Evolutionary conservation across 305 asterid genomes (phyloP), one percentile per base, ranked within the genome.

Genomic region (Fraxinus greggii): DNA sequence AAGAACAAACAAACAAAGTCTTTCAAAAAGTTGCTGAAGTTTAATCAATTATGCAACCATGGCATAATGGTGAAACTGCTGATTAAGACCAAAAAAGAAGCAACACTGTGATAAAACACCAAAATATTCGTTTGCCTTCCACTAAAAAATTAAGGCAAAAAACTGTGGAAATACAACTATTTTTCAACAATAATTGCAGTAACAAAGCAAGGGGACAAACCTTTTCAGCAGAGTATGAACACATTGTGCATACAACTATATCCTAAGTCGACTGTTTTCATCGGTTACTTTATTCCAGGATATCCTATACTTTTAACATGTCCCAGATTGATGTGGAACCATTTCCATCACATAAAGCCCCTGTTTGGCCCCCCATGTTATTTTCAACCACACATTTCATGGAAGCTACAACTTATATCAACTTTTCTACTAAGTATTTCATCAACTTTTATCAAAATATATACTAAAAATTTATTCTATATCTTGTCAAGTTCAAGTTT

Each of bases 31-130:
- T 42, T 42, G 70, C 2, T 21, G 36, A 70, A 24, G 35, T 42
- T 42, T 38, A 33, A 69, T 17, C 81, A 78, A 40, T 42, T 69
- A 13, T 45, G 35, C 32, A 69, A 69, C 77, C 77, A 69, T 51
- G 32, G 40, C 17, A 65, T 78, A 65, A 26, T 1, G 29, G 76
- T 33, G 28, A 63, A 19, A 9, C 21, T 23, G 29, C 3, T 10
- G 42, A 23, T 59, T 78, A 21, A 35, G 29, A 24, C 12, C 17
- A 24, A 36, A 21, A 61, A 4, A 19, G 63, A 56, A 56, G 13
- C 26, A 78, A 36, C 24, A 36, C 23, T 26, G 13, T 78, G 65
- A 33, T 32, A 21, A 3, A 32, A 67, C 26, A 35, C 59, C 28
- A 78, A 35, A 21, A 32, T 26, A 24, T 63, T 26, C 42, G 28